phyloP scores from a whole-genome alignment of 1,284 basidiomycete genomes.

The Wolfiporia cocos region DNA sequence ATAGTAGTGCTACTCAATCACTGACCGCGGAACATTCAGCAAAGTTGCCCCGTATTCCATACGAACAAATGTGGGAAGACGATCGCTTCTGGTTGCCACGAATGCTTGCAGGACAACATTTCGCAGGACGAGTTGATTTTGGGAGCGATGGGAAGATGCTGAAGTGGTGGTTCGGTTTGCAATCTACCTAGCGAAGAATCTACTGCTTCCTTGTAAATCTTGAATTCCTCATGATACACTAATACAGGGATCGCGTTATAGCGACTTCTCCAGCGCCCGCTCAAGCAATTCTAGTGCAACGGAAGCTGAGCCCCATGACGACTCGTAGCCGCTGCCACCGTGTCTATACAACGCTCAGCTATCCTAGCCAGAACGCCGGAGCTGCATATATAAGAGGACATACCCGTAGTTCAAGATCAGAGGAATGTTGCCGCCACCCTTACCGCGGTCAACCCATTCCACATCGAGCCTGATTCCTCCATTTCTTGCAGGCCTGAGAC shows the following conservation, averaged over 20 bases:
- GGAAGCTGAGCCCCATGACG: slow-evolving; percentile 39
- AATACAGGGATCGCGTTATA: background rate
- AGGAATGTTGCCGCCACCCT: slow-evolving; percentile 23
- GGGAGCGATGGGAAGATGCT: slow-evolving; percentile 24
- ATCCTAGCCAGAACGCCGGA: background rate
- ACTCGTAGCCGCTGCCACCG: slow-evolving; percentile 29
- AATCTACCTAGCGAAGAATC: background rate
- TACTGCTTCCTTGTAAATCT: background rate
- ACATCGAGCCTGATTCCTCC: slow-evolving; percentile 39
- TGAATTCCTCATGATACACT: background rate
- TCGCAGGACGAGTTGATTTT: slow-evolving; percentile 57
- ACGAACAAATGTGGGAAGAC: slow-evolving; percentile 58
- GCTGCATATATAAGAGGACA: slow-evolving; percentile 10
- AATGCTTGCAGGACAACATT: slow-evolving; percentile 39
- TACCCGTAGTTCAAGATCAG: slow-evolving; percentile 44
- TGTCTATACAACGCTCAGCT: background rate
- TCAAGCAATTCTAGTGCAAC: slow-evolving; percentile 50
- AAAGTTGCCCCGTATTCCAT: slow-evolving; percentile 37
- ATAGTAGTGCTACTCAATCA: background rate
- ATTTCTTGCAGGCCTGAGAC: slow-evolving; percentile 40
- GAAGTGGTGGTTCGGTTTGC: slow-evolving; percentile 51
- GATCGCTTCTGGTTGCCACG: slow-evolving; percentile 58
- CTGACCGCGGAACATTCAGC: background rate
- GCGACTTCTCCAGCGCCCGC: slow-evolving; percentile 26
- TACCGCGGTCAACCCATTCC: slow-evolving; percentile 20